Percentiles rank a stretch among this genome's conserved stretches.
These are phyloP conservation scores for Coemansia sp. DNA, from an alignment of 192 early-diverging fungal genomes.

Conservation along the genomic window DNA sequence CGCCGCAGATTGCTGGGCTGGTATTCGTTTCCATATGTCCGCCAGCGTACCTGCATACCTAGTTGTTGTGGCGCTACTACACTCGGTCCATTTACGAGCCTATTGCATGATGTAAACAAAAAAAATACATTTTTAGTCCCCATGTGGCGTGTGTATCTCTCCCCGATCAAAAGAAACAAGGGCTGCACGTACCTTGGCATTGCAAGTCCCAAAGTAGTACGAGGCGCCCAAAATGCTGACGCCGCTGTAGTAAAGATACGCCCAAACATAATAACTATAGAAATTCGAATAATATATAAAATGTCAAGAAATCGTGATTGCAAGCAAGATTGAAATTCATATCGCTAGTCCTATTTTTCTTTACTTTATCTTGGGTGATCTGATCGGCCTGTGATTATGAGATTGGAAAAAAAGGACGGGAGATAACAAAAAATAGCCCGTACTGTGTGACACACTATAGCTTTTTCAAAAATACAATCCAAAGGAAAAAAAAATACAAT, in stretches of 20 bases:
- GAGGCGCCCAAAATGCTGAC: not conserved
- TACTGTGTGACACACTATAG: not conserved
- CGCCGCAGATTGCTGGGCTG: constrained; percentile 90
- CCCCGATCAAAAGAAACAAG: not conserved
- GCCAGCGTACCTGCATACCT: constrained; percentile 69
- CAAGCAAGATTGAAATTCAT: not conserved
- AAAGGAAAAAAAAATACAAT: not conserved
- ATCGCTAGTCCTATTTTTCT: not conserved
- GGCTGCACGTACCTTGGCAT: not conserved
- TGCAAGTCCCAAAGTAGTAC: not conserved
- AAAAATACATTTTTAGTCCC: not conserved
- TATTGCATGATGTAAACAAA: not conserved
- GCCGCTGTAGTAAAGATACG: constrained; percentile 10
- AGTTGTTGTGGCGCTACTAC: not conserved
- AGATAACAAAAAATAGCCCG: not conserved
- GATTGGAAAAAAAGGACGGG: not conserved
- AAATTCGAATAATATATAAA: not conserved
- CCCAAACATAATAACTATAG: not conserved
- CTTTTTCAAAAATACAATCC: not conserved
- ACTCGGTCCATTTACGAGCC: not conserved
- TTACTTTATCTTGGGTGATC: not conserved
- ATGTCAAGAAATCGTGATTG: not conserved
- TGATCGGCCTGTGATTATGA: not conserved
- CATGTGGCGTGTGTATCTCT: not conserved
- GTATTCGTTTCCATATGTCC: constrained; percentile 88